Conservation (phyloP, 2,329 filamentous ascomycete genomes). For the Teratosphaeria zuluensis region DNA sequence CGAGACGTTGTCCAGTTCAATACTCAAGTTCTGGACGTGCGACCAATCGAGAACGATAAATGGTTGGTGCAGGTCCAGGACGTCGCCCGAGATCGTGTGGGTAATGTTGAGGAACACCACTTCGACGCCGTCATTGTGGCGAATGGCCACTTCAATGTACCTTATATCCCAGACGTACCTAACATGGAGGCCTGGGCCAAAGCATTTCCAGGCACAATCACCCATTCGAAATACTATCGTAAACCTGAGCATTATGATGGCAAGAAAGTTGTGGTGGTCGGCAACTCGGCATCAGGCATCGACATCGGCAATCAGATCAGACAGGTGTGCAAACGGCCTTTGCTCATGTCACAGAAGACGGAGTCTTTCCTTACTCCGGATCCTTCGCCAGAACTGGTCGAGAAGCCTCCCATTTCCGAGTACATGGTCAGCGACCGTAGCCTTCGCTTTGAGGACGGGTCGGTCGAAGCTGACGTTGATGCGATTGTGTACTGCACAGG, state of each 20-base stretch:
- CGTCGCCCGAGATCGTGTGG: slow-evolving; percentile 20
- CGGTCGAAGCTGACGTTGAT: slow-evolving; percentile 59
- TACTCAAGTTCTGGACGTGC: slow-evolving; percentile 57
- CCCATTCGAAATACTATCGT: slow-evolving; percentile 67
- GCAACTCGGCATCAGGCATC: slow-evolving; percentile 72
- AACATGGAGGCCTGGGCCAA: slow-evolving; percentile 33
- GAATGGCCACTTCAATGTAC: slow-evolving; percentile 39
- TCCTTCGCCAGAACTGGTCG: slow-evolving; percentile 44
- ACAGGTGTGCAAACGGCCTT: slow-evolving; percentile 45
- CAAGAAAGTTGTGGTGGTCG: slow-evolving; percentile 72
- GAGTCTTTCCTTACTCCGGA: slow-evolving; percentile 36
- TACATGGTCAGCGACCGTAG: slow-evolving; percentile 49
- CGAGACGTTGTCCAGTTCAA: slow-evolving; percentile 58
- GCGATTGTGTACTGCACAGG: slow-evolving; percentile 79
- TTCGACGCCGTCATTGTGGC: slow-evolving; percentile 47
- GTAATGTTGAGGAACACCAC: slow-evolving; percentile 27
- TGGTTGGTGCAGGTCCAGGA: slow-evolving; percentile 53
- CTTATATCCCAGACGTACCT: slow-evolving; percentile 34
- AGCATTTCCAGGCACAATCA: slow-evolving; percentile 29
- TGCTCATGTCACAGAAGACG: slow-evolving; percentile 55
- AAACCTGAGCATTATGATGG: slow-evolving; percentile 50
- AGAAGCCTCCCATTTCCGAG: slow-evolving; percentile 43
- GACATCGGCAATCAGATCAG: slow-evolving; percentile 75
- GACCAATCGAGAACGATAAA: slow-evolving; percentile 14
- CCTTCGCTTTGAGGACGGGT: slow-evolving; percentile 58